These are phyloP conservation scores for Geoglossum cookeanum DNA, from an alignment of 2,329 filamentous ascomycete genomes.

Conservation along the genomic window DNA sequence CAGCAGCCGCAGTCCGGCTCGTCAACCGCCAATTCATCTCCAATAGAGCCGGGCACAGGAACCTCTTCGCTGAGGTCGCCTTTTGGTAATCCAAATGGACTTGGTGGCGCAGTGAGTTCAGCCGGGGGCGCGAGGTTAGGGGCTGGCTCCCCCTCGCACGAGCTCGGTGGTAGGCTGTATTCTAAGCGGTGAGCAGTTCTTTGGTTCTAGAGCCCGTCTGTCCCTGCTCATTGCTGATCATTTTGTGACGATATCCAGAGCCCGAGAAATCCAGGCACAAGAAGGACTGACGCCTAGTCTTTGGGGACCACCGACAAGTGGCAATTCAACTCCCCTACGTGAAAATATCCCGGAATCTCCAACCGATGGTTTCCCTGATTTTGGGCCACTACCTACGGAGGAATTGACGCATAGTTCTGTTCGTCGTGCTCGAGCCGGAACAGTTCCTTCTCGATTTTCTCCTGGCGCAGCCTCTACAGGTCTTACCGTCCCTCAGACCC, in stretches of 20 bases:
- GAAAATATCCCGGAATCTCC: conserved; percentile 97
- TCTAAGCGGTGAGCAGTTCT: conserved; percentile 65
- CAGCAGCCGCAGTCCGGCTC: conserved; percentile 52
- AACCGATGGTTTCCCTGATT: conserved; percentile 86
- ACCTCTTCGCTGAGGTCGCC: conserved; percentile 45
- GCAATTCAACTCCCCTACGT: conserved; percentile 85
- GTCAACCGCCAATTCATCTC: conserved; percentile 62
- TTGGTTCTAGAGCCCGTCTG: conserved; percentile 9
- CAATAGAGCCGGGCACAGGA: conserved; percentile 50
- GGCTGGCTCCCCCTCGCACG: conserved; percentile 91
- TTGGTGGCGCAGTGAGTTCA: conserved; percentile 31
- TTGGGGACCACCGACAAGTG: conserved; percentile 92
- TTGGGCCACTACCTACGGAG: conserved; percentile 51
- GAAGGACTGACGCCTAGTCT: conserved; percentile 65
- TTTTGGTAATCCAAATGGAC: conserved; percentile 46
- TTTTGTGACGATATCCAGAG: conserved; percentile 31
- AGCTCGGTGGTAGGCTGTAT: conserved; percentile 64
- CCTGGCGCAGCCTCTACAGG: conserved; percentile 47
- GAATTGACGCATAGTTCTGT: conserved; percentile 44
- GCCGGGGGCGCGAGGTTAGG: conserved; percentile 50
- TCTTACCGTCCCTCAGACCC: conserved; percentile 35
- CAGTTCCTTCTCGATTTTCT: conserved; percentile 86
- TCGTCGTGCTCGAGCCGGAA: conserved; percentile 75
- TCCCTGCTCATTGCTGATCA: conserved; percentile 2
- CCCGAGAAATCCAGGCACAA: conserved; percentile 91